These are phyloP conservation scores for Manihot esculenta DNA, from an alignment of 441 rosid species.

Conservation along the genomic window DNA sequence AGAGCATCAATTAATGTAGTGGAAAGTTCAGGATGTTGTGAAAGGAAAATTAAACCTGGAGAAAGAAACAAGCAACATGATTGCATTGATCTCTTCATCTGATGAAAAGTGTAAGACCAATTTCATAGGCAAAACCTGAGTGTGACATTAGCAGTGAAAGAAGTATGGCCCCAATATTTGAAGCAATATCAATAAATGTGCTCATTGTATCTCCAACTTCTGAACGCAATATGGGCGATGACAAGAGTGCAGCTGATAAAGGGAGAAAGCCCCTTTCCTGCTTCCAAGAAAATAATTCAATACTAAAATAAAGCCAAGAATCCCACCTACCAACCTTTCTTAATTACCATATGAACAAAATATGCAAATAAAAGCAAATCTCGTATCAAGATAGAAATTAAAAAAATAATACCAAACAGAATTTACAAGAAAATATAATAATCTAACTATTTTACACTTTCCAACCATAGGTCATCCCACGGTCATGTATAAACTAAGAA, in stretches of 20 bases:
- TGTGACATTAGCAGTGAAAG: conserved; percentile 82
- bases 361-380: conserved; percentile 1
- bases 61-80: conserved; percentile 28
- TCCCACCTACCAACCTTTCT: conserved; percentile 2
- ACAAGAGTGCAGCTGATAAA: conserved; percentile 89
- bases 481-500: neutral
- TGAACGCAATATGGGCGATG: conserved; percentile 58
- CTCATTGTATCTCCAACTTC: conserved; percentile 52
- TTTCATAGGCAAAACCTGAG: conserved; percentile 55
- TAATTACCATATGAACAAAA: neutral
- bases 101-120: conserved; percentile 5
- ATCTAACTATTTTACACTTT: neutral
- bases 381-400: neutral
- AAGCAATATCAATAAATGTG: conserved; percentile 57
- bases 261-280: conserved; percentile 99
- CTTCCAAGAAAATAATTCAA: conserved; percentile 32
- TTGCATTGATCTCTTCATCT: conserved; percentile 17
- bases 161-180: conserved; percentile 73
- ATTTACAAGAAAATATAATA: neutral
- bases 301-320: conserved; percentile 21
- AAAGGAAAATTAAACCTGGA: conserved; percentile 81
- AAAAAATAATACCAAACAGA: neutral
- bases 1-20: conserved; percentile 67
- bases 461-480: neutral
- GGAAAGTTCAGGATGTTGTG: conserved; percentile 74